These are phyloP conservation scores for Nakaseomyces bracarensis DNA, from an alignment of 1,139 yeast species.

Conservation along the genomic window DNA sequence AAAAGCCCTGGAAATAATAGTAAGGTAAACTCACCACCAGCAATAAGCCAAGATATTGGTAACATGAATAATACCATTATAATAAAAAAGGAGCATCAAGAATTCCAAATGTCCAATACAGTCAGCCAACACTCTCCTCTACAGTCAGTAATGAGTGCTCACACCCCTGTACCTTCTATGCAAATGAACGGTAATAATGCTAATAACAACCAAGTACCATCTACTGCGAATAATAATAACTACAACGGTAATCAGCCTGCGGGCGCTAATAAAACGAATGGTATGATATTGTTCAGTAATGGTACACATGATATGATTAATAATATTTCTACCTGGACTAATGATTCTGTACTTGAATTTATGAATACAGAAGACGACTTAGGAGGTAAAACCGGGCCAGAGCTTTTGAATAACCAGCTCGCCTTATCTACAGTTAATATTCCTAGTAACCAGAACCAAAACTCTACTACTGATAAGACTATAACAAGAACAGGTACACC, in stretches of 20 bases:
- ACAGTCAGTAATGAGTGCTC: conserved; percentile 1
- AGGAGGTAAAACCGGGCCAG: background rate
- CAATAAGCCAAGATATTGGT: background rate
- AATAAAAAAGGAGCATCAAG: background rate
- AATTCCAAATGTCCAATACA: background rate
- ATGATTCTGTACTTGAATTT: conserved; percentile 22
- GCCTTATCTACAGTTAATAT: conserved; percentile 4
- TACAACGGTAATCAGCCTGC: background rate
- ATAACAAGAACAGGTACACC: conserved; percentile 2
- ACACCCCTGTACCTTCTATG: background rate
- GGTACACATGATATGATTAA: conserved; percentile 53
- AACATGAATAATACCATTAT: background rate
- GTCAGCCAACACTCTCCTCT: conserved; percentile 3
- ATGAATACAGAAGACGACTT: conserved; percentile 13
- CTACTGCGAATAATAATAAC: background rate
- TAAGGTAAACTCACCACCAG: background rate
- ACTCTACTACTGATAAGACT: background rate
- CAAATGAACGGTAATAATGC: background rate
- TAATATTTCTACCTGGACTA: conserved; percentile 53
- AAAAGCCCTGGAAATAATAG: background rate
- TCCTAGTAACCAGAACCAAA: background rate
- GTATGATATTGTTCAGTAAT: conserved; percentile 36
- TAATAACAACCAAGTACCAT: background rate
- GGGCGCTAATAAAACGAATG: conserved; percentile 9
- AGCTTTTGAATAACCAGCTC: conserved; percentile 8